A percentile compares a stretch with the other conserved stretches of the same genome.
These are phyloP conservation scores for Phylloporus sp. DNA, from an alignment of 768 basidiomycete species.

Conservation along the genomic window DNA sequence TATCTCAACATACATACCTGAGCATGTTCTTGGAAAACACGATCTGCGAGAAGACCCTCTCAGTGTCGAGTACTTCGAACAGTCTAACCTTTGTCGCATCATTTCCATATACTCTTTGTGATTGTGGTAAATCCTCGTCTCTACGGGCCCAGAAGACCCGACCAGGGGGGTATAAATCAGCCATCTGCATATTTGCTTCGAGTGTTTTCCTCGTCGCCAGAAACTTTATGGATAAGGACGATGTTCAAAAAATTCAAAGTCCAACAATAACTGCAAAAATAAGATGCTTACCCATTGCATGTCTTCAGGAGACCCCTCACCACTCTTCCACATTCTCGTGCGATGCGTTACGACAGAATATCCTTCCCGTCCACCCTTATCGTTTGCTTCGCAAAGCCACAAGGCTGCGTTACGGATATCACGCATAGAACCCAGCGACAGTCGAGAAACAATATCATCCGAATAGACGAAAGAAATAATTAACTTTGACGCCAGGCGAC, in stretches of 20 bases:
- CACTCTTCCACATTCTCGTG: slow-evolving; percentile 63
- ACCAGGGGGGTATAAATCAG: slow-evolving; percentile 72
- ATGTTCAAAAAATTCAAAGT: background rate
- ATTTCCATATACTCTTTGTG: slow-evolving; percentile 28
- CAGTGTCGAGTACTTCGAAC: slow-evolving; percentile 74
- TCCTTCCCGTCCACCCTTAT: slow-evolving; percentile 36
- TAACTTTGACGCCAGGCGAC: slow-evolving; percentile 55
- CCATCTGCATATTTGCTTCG: slow-evolving; percentile 78
- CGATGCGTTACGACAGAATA: slow-evolving; percentile 39
- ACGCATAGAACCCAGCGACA: slow-evolving; percentile 73
- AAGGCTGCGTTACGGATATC: slow-evolving; percentile 71
- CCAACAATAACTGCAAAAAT: background rate
- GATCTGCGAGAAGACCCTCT: slow-evolving; percentile 75
- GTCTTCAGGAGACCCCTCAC: slow-evolving; percentile 50
- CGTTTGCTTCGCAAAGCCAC: slow-evolving; percentile 76
- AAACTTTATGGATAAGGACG: slow-evolving; percentile 44
- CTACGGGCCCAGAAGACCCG: slow-evolving; percentile 77
- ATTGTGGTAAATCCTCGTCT: slow-evolving; percentile 63
- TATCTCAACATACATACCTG: slow-evolving; percentile 42
- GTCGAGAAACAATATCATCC: slow-evolving; percentile 73
- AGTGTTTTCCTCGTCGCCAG: slow-evolving; percentile 77
- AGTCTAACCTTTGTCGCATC: slow-evolving; percentile 56
- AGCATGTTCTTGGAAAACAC: slow-evolving; percentile 83
- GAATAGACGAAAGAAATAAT: slow-evolving; percentile 80
- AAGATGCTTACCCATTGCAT: slow-evolving; percentile 45